phyloP scores from a whole-genome alignment of 352 stramenopile species.

The Phytophthora cactorum region DNA sequence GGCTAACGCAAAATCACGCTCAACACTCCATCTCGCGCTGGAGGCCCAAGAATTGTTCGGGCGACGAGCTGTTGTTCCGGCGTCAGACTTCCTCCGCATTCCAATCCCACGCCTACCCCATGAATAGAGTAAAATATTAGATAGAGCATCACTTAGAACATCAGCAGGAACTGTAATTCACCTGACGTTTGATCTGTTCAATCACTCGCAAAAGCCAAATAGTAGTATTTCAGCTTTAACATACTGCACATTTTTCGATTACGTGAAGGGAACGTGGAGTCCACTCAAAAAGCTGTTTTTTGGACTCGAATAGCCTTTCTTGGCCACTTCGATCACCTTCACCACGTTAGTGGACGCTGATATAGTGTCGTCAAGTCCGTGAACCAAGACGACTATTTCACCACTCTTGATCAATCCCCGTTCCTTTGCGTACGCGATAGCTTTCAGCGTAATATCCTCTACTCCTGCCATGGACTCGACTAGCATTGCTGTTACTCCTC shows the following conservation, averaged over 20 bases:
- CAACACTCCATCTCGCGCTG: slow-evolving; percentile 72
- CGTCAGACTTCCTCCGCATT: slow-evolving; percentile 84
- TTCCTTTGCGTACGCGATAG: slow-evolving; percentile 84
- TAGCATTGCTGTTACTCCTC: slow-evolving; percentile 67
- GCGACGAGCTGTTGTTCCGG: slow-evolving; percentile 65
- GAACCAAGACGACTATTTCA: slow-evolving; percentile 91
- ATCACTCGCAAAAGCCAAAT: background rate
- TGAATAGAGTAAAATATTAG: slow-evolving; percentile 43
- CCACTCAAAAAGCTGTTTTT: slow-evolving; percentile 71
- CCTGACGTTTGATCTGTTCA: slow-evolving; percentile 1
- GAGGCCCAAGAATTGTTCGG: slow-evolving; percentile 77
- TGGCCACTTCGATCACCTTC: slow-evolving; percentile 87
- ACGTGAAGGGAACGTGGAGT: slow-evolving; percentile 42
- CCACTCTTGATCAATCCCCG: slow-evolving; percentile 80
- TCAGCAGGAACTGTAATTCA: background rate
- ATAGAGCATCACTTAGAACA: slow-evolving; percentile 17
- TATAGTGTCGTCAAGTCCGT: slow-evolving; percentile 87
- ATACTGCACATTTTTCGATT: slow-evolving; percentile 5
- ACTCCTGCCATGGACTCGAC: slow-evolving; percentile 84
- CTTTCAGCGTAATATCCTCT: slow-evolving; percentile 87
- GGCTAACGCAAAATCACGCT: slow-evolving; percentile 36
- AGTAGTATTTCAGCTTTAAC: background rate
- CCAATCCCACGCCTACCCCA: slow-evolving; percentile 63
- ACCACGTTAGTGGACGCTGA: slow-evolving; percentile 89
- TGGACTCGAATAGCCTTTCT: slow-evolving; percentile 68